Base-by-base conservation (phyloP, 495 filamentous ascomycete species). In the Pyrenula aspistea region DNA sequence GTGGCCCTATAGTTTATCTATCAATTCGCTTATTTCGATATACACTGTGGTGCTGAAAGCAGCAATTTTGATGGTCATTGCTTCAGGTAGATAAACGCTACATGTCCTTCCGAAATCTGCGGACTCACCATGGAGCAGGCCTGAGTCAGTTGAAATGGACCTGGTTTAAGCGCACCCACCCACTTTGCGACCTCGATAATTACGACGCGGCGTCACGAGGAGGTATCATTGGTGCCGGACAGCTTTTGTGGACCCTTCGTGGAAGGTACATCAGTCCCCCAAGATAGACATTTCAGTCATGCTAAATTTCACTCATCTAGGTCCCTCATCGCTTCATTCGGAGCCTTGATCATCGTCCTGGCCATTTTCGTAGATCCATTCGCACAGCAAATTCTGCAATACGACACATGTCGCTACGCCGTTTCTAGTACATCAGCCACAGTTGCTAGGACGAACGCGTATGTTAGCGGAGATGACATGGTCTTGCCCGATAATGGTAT, bases 61-160 rank as follows among this genome's bases (percentile, higher is more conserved):
- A 11, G 53, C 58, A 2, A 61, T 68, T 24, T 22, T 67, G 0
- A 23, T 63, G 1, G 53, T 66, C 12, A 25, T 63, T 10, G 56
- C 59, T 20, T 24, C 56, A 24, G 57, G 57, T 56, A 24, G 22
- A 52, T 12, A 20, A 3, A 2, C 22, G 2, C 12, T 4, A n/a
- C 2, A n/a, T 49, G 25, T 22, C 25, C 15, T 1, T 15, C 23
- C 53, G 12, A 56, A 11, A 4, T 56, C 2, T 48, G 4, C 2
- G 55, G 4, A 2, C 20, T 24, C 56, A 23, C 8, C 19, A 10
- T 49, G 12, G 2, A 10, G 55, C 53, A 47, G 59, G 62, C 31
- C 54, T 68, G 0, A 61, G 65, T 10, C 63, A 67, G 54, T 42
- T 68, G 24, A 68, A 68, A 57, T 68, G 65, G 65, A 49, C 52